These are phyloP conservation scores for Carex cristatella DNA, from an alignment of 176 grass and related monocot species.

Conservation along the genomic window DNA sequence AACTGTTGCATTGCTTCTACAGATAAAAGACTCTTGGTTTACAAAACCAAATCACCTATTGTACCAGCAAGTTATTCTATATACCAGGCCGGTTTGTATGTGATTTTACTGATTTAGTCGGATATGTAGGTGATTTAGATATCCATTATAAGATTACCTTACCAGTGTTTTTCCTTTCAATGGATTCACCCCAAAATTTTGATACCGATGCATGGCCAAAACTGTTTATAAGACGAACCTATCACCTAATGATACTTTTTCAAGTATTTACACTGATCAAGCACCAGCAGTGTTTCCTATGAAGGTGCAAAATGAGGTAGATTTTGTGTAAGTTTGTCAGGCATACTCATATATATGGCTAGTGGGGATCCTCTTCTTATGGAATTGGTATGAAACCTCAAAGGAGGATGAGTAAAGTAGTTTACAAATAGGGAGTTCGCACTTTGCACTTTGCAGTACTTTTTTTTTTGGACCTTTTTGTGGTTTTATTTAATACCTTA, in stretches of 20 bases:
- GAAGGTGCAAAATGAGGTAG: constrained; percentile 79
- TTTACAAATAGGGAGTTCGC: constrained; percentile 4
- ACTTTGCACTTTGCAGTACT: no score
- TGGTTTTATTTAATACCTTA: constrained; percentile 7
- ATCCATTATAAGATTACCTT: constrained; percentile 86
- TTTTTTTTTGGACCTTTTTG: background rate
- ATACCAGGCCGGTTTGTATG: constrained; percentile 63
- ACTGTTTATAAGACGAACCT: constrained; percentile 59
- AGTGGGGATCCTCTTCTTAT: constrained; percentile 82
- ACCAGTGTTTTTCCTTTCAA: constrained; percentile 73
- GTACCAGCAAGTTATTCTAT: constrained; percentile 80
- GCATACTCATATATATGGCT: constrained; percentile 38
- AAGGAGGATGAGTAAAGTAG: background rate
- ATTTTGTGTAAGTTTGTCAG: constrained; percentile 82
- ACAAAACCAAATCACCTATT: constrained; percentile 65
- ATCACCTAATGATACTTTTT: constrained; percentile 58
- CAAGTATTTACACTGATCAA: constrained; percentile 70
- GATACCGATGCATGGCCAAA: constrained; percentile 71
- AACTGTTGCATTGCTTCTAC: no score
- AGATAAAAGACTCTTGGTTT: no score
- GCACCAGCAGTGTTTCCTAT: constrained; percentile 85
- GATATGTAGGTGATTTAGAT: constrained; percentile 62
- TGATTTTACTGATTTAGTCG: constrained; percentile 86
- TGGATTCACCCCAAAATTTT: constrained; percentile 83
- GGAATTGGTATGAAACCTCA: constrained; percentile 72